phyloP scores from a whole-genome alignment of 345 rosid genomes.

The Crucihimalaya himalaica region DNA sequence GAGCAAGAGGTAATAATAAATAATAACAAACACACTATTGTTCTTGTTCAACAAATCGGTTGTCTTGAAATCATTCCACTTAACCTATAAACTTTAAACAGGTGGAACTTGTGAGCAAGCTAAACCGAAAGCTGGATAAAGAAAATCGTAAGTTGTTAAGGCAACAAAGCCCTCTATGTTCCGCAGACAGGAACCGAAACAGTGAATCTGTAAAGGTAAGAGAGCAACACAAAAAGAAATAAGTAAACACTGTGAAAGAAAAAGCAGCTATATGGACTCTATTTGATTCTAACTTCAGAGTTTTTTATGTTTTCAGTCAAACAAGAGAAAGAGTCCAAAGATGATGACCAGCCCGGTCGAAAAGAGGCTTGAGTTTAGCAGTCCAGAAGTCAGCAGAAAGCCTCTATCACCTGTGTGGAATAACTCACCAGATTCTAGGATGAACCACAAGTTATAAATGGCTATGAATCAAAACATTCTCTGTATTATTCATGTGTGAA shows the following conservation, averaged over 20 bases:
- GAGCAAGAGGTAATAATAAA: constrained; percentile 37
- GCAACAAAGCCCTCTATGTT: constrained; percentile 32
- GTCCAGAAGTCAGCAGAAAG: constrained; percentile 31
- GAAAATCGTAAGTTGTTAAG: constrained; percentile 39
- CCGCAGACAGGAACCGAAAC: constrained; percentile 13
- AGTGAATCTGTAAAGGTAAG: constrained; percentile 33
- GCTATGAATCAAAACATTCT: constrained; percentile 1
- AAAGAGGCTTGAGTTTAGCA: constrained; percentile 37
- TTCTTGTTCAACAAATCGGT: background rate
- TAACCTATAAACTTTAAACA: background rate
- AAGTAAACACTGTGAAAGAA: background rate
- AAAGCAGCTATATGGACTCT: background rate
- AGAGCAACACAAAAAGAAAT: background rate
- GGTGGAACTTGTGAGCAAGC: constrained; percentile 40
- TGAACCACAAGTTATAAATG: background rate
- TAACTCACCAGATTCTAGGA: constrained; percentile 32
- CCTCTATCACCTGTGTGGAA: constrained; percentile 34
- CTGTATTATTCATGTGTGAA: constrained; percentile 29
- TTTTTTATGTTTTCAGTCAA: constrained; percentile 31
- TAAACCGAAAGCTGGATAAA: constrained; percentile 39
- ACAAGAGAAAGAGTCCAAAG: constrained; percentile 41
- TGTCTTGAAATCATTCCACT: background rate
- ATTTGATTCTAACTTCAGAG: background rate
- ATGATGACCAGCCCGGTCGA: constrained; percentile 34
- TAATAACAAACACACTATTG: background rate